Base-by-base conservation (phyloP, 805 yeast genomes). In the Scheffersomyces ergatensis region DNA sequence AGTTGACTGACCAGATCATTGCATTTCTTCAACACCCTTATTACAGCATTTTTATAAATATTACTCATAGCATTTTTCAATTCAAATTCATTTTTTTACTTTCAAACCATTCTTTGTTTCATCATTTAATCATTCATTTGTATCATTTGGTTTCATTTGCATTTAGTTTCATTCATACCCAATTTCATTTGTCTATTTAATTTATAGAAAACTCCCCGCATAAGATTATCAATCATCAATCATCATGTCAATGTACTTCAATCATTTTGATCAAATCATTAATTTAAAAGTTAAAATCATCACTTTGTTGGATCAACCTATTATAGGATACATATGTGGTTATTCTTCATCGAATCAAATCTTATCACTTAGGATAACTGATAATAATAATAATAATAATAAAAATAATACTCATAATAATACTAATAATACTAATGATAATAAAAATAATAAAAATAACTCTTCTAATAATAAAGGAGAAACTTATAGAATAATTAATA, bases 301-400 rank as follows among this genome's bases (percentile, higher is more conserved):
- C 11, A 85, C 86, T 37, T 63, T 75, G 5, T 63, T 80, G 34
- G 88, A 83, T 52, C 70, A 73, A 20, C 67, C 68, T 7, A 67
- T 80, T 38, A 67, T 70, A n/a, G 95, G 93, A 1, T 64, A 72
- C 24, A 72, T 86, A 29, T 82, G 80, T 56, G 74, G 89, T 8
- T 82, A 76, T 56, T 76, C 78, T 42, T 67, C 81, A 5, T 71
- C 69, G 39, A 42, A 65, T 57, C 70, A 72, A 31, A 57, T 78
- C n/a, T 46, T 77, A 18, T 58, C 76, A 1, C 52, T 72, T 39
- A 55, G 51, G 30, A 37, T 23, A 31, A 54, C 56, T 32, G 25
- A 44, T 19, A 55, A 55, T 16, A 43, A 50, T 8, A 43, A 42
- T 18, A 45, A 46, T 27, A 6, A 21, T 7, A 21, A 21, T 21